phyloP scores from a whole-genome alignment of 257 asterid species.

The Solanum pinnatisectum region DNA sequence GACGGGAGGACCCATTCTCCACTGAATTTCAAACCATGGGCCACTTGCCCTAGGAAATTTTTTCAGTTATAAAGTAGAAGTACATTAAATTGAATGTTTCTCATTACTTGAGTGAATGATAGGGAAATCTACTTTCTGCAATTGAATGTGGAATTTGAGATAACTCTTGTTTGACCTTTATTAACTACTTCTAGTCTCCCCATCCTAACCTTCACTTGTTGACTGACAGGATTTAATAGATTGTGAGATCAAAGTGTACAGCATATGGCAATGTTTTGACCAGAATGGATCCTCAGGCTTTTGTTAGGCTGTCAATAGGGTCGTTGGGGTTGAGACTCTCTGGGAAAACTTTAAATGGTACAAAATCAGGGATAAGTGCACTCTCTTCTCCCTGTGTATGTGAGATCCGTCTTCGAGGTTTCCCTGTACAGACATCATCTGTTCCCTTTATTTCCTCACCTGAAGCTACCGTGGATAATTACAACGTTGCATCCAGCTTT shows the following conservation, averaged over 20 bases:
- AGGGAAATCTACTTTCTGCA: background rate
- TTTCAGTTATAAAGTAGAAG: background rate
- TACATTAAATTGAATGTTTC: background rate
- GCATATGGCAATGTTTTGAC: conserved; percentile 44
- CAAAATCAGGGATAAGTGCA: conserved; percentile 42
- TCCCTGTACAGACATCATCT: conserved; percentile 82
- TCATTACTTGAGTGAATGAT: background rate
- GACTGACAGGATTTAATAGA: background rate
- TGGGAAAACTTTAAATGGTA: conserved; percentile 25
- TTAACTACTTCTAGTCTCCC: background rate
- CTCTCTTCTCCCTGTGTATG: conserved; percentile 66
- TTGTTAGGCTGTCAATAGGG: conserved; percentile 79
- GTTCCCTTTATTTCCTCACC: conserved; percentile 71
- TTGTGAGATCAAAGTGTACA: background rate
- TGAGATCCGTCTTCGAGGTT: conserved; percentile 94
- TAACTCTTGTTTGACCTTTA: background rate
- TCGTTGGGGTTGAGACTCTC: conserved; percentile 74
- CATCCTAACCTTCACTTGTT: background rate
- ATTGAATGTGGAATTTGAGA: background rate
- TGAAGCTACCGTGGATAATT: conserved; percentile 51
- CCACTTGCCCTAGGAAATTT: background rate
- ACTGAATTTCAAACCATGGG: background rate
- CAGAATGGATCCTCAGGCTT: conserved; percentile 88
- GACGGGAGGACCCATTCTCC: background rate
- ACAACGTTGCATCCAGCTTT: conserved; percentile 63